Evolutionary conservation across 192 early-diverging fungal species (phyloP).

Genomic region (Chytriomyces sp.): DNA sequence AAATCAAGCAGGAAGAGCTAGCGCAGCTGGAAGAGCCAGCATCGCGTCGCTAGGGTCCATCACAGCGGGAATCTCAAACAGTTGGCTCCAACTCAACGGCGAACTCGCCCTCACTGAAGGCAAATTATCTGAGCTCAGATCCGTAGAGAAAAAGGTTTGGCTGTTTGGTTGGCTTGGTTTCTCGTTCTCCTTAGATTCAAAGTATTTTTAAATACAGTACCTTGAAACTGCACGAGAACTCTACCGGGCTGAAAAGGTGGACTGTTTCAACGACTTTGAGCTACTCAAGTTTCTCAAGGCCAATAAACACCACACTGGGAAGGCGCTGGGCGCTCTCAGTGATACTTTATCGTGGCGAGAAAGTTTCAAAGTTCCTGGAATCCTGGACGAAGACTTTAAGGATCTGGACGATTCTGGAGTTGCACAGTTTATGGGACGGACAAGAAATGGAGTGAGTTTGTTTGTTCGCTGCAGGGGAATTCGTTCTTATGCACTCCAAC

Average conservation of each 20-base stretch:
- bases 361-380: not conserved
- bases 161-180: not conserved
- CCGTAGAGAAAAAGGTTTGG: not conserved
- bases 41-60: not conserved
- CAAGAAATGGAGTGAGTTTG: conserved; percentile 9
- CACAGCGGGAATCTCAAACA: not conserved
- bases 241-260: conserved; percentile 31
- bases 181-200: not conserved
- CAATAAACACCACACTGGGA: conserved; percentile 28
- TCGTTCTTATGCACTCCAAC: not conserved
- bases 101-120: conserved; percentile 12
- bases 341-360: conserved; percentile 31
- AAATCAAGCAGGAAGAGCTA: not conserved
- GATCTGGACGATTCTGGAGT: conserved; percentile 32
- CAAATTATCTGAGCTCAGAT: conserved; percentile 4
- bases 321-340: conserved; percentile 25
- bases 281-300: conserved; percentile 29
- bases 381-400: conserved; percentile 24
- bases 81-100: conserved; percentile 8
- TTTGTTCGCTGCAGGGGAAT: not conserved
- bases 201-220: conserved; percentile 10
- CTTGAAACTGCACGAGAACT: conserved; percentile 31
- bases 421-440: conserved; percentile 34
- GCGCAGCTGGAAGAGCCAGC: no score
- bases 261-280: conserved; percentile 24